phyloP scores from a whole-genome alignment of 495 filamentous ascomycete species.

The Penicillium silybi region DNA sequence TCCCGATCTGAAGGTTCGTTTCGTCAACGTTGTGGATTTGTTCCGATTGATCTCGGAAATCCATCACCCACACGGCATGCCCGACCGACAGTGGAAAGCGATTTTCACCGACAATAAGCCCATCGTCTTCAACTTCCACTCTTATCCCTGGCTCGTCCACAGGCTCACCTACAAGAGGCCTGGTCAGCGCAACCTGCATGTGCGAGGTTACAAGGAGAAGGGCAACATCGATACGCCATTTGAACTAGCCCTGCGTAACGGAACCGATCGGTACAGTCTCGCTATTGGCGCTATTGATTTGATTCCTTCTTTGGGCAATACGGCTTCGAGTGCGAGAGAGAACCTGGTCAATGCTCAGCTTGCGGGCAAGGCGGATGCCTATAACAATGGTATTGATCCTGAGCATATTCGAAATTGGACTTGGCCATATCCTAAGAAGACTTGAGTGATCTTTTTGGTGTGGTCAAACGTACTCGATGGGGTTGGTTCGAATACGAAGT shows the following conservation, averaged over 20 bases:
- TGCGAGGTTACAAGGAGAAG: conserved; percentile 73
- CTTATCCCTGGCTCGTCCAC: conserved; percentile 72
- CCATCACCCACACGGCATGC: conserved; percentile 65
- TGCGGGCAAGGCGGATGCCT: conserved; percentile 53
- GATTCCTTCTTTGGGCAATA: conserved; percentile 53
- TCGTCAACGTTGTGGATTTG: conserved; percentile 71
- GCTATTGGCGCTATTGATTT: conserved; percentile 71
- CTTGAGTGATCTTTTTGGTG: not conserved
- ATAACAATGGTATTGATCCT: conserved; percentile 62
- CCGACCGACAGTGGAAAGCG: conserved; percentile 56
- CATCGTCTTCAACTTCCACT: conserved; percentile 77
- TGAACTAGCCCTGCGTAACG: conserved; percentile 67
- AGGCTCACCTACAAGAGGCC: conserved; percentile 66
- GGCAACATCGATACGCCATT: conserved; percentile 75
- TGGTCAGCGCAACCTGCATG: conserved; percentile 58
- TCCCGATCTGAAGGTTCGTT: conserved; percentile 64
- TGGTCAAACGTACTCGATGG: not conserved
- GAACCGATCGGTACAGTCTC: conserved; percentile 65
- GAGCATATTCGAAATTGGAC: conserved; percentile 60
- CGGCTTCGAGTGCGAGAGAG: conserved; percentile 54
- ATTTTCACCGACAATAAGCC: conserved; percentile 65
- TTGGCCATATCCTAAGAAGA: conserved; percentile 46
- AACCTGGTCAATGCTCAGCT: conserved; percentile 56
- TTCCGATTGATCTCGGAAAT: conserved; percentile 65
- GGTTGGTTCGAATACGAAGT: not conserved